A percentile compares a stretch with the other conserved stretches of the same genome.
These are phyloP conservation scores for Pythium volutum DNA, from an alignment of 352 stramenopile species.

Conservation along the genomic window DNA sequence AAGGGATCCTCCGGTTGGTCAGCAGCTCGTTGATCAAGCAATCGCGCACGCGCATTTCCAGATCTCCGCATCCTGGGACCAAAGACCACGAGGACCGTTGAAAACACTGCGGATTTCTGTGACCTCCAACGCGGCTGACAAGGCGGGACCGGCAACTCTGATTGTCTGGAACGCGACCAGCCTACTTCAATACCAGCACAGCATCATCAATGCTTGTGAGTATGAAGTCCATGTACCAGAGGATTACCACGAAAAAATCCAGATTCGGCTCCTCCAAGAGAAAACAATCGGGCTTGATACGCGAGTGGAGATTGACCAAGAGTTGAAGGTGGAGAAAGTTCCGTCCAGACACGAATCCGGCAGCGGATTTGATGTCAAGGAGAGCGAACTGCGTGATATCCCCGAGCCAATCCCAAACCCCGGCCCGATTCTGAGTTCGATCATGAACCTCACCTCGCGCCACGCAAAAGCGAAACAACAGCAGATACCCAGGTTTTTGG, in stretches of 20 bases:
- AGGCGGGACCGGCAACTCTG: conserved; percentile 6
- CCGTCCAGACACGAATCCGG: background rate
- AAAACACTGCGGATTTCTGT: conserved; percentile 10
- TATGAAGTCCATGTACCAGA: background rate
- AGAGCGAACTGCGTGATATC: background rate
- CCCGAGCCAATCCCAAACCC: background rate
- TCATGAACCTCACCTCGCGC: conserved; percentile 10
- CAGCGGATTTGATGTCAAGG: background rate
- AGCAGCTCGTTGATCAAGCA: conserved; percentile 18
- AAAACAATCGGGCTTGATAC: conserved; percentile 27
- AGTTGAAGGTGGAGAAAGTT: background rate
- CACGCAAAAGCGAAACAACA: conserved; percentile 22
- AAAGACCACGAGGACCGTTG: background rate
- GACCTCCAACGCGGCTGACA: background rate
- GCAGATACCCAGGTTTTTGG: conserved; percentile 16
- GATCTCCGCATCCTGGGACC: conserved; percentile 4
- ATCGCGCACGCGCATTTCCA: conserved; percentile 22
- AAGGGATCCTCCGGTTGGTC: conserved; percentile 19
- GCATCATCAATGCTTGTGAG: conserved; percentile 1
- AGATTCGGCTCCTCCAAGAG: conserved; percentile 28
- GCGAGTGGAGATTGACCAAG: conserved; percentile 21
- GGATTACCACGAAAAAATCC: conserved; percentile 13
- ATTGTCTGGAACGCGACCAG: conserved; percentile 5
- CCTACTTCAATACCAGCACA: conserved; percentile 21
- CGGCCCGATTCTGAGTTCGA: conserved; percentile 19